Conservation (phyloP, 306 rosid species). For the Notholithocarpus densiflorus region DNA sequence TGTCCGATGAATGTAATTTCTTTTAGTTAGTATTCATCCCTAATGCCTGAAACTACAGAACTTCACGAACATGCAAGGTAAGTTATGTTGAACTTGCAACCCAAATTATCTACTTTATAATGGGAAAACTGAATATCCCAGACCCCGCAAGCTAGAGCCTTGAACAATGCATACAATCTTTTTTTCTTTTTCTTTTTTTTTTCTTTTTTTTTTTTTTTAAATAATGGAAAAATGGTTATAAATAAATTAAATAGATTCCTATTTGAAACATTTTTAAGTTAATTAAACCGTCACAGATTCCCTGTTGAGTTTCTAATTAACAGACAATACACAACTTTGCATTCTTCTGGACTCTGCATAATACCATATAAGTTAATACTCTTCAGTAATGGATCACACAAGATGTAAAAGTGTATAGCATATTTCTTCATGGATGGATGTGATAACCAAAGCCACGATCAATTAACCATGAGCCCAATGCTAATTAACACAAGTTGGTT, state of each 20-base stretch:
- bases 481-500: constrained; percentile 4
- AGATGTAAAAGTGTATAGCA: not conserved
- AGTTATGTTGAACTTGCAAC: not conserved
- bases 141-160: too few relatives aligned
- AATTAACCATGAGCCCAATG: not conserved
- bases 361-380: not conserved
- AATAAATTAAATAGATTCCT: not conserved
- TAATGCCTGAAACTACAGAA: not conserved
- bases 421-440: constrained; percentile 8
- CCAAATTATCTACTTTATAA: not conserved
- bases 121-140: not conserved
- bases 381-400: constrained; percentile 1
- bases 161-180: too few relatives aligned
- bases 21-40: not conserved
- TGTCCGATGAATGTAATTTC: not conserved
- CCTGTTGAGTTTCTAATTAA: not conserved
- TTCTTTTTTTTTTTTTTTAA: too few relatives aligned
- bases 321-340: not conserved
- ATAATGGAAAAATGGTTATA: not conserved
- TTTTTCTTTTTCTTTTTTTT: too few relatives aligned
- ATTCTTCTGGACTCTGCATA: not conserved
- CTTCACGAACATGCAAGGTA: not conserved
- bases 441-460: constrained; percentile 10
- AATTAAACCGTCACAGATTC: not conserved
- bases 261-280: not conserved